These are phyloP conservation scores for Bruguiera parviflora DNA, from an alignment of 345 rosid species.

Conservation along the genomic window DNA sequence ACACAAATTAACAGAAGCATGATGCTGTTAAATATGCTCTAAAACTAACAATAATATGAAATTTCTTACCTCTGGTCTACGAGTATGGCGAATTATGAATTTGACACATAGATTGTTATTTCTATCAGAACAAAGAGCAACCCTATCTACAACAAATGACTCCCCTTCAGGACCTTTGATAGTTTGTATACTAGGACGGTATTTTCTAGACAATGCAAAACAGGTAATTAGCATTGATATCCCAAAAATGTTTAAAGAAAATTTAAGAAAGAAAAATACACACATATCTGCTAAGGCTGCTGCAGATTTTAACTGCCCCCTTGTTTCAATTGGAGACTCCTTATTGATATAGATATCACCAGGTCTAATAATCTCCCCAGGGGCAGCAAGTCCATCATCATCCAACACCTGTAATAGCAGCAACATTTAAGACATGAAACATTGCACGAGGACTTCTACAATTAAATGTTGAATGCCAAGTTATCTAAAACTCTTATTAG, in stretches of 20 bases:
- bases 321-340: constrained; percentile 51
- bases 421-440: neutral
- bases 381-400: constrained; percentile 83
- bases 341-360: constrained; percentile 65
- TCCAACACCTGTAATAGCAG: constrained; percentile 55
- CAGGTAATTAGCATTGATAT: constrained; percentile 6
- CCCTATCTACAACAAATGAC: constrained; percentile 77
- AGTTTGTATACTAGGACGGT: constrained; percentile 46
- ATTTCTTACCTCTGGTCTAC: constrained; percentile 78
- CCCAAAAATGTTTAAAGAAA: neutral
- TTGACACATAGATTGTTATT: constrained; percentile 50
- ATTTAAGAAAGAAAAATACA: constrained; percentile 14
- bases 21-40: neutral
- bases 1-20: neutral
- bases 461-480: neutral
- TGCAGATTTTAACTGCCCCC: constrained; percentile 26
- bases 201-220: constrained; percentile 46
- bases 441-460: neutral
- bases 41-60: neutral
- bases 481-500: neutral
- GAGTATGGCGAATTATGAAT: constrained; percentile 77
- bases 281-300: constrained; percentile 48
- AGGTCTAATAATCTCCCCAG: constrained; percentile 80
- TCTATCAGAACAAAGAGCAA: constrained; percentile 62
- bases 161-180: constrained; percentile 81